phyloP scores from a whole-genome alignment of 768 basidiomycete species.

The Suillus bovinus region DNA sequence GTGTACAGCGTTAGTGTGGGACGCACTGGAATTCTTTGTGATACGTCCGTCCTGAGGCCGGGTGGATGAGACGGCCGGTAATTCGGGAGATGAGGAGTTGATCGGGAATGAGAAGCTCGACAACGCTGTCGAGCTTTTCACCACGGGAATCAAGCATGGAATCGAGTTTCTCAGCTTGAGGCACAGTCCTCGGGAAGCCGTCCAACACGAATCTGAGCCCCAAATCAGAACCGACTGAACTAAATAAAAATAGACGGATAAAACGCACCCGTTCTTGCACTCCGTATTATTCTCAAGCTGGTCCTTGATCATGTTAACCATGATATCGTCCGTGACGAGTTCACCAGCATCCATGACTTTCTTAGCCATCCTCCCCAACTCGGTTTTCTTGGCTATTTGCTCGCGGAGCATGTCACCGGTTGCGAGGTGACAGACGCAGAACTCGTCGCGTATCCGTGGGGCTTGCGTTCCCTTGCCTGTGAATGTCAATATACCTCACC shows the following conservation, averaged over 20 bases:
- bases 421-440: conserved; percentile 96
- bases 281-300: conserved; percentile 90
- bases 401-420: conserved; percentile 99
- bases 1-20: neutral
- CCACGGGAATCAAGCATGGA: conserved; percentile 80
- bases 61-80: conserved; percentile 94
- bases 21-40: conserved; percentile 93
- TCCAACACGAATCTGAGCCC: conserved; percentile 88
- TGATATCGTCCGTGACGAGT: conserved; percentile 94
- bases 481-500: neutral
- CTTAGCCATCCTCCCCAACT: conserved; percentile 89
- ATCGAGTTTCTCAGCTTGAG: conserved; percentile 95
- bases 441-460: conserved; percentile 87
- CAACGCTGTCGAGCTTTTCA: conserved; percentile 90
- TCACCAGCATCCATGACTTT: conserved; percentile 97
- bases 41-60: conserved; percentile 86
- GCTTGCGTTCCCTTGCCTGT: conserved; percentile 98
- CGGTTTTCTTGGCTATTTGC: conserved; percentile 85
- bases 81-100: conserved; percentile 96
- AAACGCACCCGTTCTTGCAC: conserved; percentile 92
- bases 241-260: neutral
- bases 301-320: conserved; percentile 97
- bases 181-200: conserved; percentile 98
- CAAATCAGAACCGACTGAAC: conserved; percentile 1
- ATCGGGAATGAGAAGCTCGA: conserved; percentile 92